Evolutionary conservation across 2,329 filamentous ascomycete species (phyloP), one percentile per base, ranked within the genome.

Genomic region (Fusarium multiceps): DNA sequence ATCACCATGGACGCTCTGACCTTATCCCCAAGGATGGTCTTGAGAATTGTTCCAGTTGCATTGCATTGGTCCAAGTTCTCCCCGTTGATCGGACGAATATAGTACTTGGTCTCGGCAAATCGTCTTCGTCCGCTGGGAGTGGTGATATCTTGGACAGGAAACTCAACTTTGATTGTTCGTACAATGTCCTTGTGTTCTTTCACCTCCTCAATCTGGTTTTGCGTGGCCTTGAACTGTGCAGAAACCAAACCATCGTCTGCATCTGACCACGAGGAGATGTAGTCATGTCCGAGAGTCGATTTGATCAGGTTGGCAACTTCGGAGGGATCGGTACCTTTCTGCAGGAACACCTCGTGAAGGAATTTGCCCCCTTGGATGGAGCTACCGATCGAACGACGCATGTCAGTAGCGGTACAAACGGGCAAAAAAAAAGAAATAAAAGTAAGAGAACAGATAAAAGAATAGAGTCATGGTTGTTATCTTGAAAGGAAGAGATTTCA

Each of bases 101-200:
- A 37, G 34, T 37, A 37, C 0, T 37, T 3, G 9, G 5, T 10
- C 16, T 37, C 32, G 4, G 16, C 3, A 3, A 18, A 37, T 2
- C 2, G 11, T 6, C 16, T 18, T n/a, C 34, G 18, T 6, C 34
- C 18, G 0, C 1, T 1, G 9, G 34, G 34, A 0, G 34, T 37
- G 0, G 9, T 37, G 34, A 37, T 2, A 1, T 37, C 16, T 9
- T 10, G 34, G 2, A 37, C 0, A 11, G 34, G 18, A 37, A 18
- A 6, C 4, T 37, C 9, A 11, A 18, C 5, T 2, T 37, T 18
- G 4, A 1, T 6, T 1, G 18, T 0, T 0, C 8, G 18, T 2
- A 11, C 34, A 7, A 37, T 11, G 1, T n/a, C 34, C 9, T n/a
- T 37, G 34, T n/a, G 18, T 0, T n/a, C 34, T 5, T 37, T n/a